Conservation (phyloP, 805 yeast genomes). For the Hanseniaspora clermontiae region DNA sequence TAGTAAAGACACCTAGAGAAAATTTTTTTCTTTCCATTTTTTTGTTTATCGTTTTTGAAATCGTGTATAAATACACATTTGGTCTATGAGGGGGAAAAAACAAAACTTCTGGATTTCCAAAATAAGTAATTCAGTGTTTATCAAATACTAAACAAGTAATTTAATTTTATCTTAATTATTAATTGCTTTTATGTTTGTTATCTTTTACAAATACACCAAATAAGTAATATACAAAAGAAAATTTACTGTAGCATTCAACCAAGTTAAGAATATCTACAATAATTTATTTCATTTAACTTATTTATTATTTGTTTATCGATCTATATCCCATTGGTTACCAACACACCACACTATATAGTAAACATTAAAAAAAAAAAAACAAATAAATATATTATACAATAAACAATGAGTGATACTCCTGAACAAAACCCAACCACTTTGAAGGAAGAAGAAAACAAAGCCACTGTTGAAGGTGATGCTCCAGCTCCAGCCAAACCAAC, state of each 20-base stretch:
- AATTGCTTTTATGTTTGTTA: neutral
- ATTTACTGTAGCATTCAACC: too few relatives aligned
- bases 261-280: too few relatives aligned
- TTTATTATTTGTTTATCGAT: too few relatives aligned
- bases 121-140: neutral
- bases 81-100: too few relatives aligned
- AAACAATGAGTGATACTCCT: neutral
- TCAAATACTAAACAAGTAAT: conserved; percentile 6
- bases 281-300: too few relatives aligned
- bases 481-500: conserved; percentile 24
- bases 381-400: neutral
- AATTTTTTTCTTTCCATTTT: neutral
- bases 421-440: conserved; percentile 11
- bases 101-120: neutral
- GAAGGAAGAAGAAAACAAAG: conserved; percentile 6
- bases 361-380: too few relatives aligned
- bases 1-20: too few relatives aligned
- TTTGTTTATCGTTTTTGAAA: neutral
- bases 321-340: too few relatives aligned
- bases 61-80: too few relatives aligned
- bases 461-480: conserved; percentile 16
- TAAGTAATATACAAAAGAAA: too few relatives aligned
- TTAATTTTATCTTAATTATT: neutral
- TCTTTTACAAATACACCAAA: too few relatives aligned
- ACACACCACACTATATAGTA: neutral